A percentile compares a stretch with the other conserved stretches of the same genome.
Evolutionary conservation across 2,329 filamentous ascomycete species (phyloP).

Genomic region (Penicillium sp.): DNA sequence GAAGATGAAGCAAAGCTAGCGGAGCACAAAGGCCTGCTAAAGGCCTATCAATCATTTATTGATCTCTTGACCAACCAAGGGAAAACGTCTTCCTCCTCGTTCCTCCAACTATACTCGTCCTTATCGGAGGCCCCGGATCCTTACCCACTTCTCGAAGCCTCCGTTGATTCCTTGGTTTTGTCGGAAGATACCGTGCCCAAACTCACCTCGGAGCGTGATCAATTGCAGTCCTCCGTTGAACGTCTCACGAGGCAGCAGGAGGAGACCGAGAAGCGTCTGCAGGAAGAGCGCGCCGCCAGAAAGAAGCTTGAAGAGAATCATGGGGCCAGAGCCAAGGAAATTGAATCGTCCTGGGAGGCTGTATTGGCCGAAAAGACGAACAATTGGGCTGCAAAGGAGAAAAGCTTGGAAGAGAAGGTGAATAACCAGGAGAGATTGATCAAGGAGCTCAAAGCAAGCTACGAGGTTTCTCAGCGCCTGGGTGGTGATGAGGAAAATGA

Average conservation of each 20-base stretch:
- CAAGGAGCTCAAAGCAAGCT: constrained; percentile 94
- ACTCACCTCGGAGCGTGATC: constrained; percentile 83
- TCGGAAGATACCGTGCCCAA: constrained; percentile 92
- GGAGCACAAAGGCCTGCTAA: constrained; percentile 88
- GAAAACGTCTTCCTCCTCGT: constrained; percentile 90
- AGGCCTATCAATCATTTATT: constrained; percentile 97
- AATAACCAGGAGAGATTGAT: constrained; percentile 91
- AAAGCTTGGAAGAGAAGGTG: constrained; percentile 85
- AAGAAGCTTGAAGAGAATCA: constrained; percentile 77
- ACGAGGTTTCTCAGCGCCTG: constrained; percentile 91
- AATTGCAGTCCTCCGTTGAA: constrained; percentile 77
- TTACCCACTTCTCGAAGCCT: constrained; percentile 93
- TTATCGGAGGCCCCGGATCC: constrained; percentile 95
- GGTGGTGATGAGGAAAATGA: constrained; percentile 71
- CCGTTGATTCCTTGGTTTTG: constrained; percentile 88
- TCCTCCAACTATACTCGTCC: constrained; percentile 89
- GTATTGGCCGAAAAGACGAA: constrained; percentile 91
- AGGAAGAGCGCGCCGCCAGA: constrained; percentile 73
- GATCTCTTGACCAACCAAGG: constrained; percentile 95
- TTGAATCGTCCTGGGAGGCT: constrained; percentile 86
- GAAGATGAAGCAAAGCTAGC: constrained; percentile 84
- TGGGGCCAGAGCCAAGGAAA: constrained; percentile 81
- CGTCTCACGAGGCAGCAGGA: constrained; percentile 81
- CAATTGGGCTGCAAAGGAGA: constrained; percentile 96
- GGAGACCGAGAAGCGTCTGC: constrained; percentile 77